These are phyloP conservation scores for Plasmopara halstedii DNA, from an alignment of 352 stramenopile species.

Conservation along the genomic window DNA sequence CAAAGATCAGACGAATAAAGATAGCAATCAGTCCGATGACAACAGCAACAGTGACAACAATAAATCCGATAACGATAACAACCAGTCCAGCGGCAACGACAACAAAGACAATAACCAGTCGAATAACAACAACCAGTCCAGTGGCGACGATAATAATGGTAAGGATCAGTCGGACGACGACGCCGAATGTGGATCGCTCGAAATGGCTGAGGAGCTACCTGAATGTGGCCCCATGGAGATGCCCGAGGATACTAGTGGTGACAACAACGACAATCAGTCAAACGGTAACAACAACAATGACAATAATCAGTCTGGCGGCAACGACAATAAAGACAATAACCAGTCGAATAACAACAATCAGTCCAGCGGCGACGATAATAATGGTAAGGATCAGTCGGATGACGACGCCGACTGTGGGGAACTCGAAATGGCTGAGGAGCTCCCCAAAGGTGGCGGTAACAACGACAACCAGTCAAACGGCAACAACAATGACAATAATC, in stretches of 20 bases:
- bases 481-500: neutral
- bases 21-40: neutral
- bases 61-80: neutral
- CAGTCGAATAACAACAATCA: neutral
- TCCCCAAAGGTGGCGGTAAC: no score
- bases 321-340: neutral
- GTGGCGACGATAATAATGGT: neutral
- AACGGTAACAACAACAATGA: neutral
- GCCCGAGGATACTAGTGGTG: no score
- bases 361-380: neutral
- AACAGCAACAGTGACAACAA: neutral
- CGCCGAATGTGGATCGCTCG: conserved; percentile 1
- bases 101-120: neutral
- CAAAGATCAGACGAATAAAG: neutral
- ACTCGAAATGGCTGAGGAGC: conserved; percentile 5
- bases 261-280: neutral
- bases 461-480: neutral
- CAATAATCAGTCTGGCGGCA: neutral
- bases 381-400: conserved; percentile 6
- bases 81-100: neutral
- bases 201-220: conserved; percentile 10
- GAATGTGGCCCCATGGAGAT: no score
- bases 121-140: neutral
- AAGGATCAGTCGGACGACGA: no score
- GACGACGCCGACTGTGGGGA: neutral